phyloP scores from a whole-genome alignment of 257 asterid genomes.

The Solanum clarkiae region DNA sequence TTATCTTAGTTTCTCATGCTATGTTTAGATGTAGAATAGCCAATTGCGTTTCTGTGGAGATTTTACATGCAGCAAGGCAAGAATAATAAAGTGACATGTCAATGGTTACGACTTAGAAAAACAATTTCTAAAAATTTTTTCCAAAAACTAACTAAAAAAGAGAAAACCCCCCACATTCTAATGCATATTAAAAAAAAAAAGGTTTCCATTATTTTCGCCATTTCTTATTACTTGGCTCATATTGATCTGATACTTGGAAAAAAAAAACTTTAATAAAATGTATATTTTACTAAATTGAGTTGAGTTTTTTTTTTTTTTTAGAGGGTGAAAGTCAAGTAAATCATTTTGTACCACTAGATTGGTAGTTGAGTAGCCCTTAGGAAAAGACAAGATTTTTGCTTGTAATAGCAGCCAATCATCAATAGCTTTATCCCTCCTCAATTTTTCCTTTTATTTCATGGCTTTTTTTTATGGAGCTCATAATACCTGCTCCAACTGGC shows the following conservation, averaged over 20 bases:
- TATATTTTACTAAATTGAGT: neutral
- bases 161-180: neutral
- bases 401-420: slow-evolving; percentile 47
- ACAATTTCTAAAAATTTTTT: neutral
- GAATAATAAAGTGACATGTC: neutral
- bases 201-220: rapidly evolving
- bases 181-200: neutral
- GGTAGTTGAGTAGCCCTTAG: neutral
- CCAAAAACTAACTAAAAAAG: neutral
- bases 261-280: neutral
- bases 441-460: neutral
- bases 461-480: neutral
- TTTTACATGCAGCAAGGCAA: neutral
- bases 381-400: slow-evolving; percentile 36
- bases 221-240: neutral
- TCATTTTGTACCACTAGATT: neutral
- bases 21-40: neutral
- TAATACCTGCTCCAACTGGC: neutral
- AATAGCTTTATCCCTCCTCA: slow-evolving; percentile 12
- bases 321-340: neutral
- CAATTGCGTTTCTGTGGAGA: neutral
- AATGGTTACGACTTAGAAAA: neutral
- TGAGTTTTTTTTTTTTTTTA: no score
- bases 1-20: neutral
- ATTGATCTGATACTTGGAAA: no score